A percentile compares a stretch with the other conserved stretches of the same genome.
Evolutionary conservation across 306 rosid species (phyloP).

Genomic region (Rubus idaeus): DNA sequence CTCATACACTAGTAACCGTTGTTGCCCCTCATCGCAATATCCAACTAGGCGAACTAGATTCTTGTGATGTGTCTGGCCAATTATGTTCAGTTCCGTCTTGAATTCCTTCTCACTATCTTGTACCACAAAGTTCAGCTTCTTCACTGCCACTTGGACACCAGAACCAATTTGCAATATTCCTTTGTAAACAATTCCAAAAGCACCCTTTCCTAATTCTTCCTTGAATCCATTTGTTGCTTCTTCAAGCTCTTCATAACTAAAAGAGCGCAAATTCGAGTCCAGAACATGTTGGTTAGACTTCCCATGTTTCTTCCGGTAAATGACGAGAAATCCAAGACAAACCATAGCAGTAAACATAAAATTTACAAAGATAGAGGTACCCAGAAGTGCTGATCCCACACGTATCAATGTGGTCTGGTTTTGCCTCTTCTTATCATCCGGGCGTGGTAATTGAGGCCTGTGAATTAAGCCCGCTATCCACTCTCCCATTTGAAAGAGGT

Average conservation of each 20-base stretch:
- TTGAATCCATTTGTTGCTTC: constrained; percentile 34
- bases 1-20: constrained; percentile 29
- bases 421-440: constrained; percentile 2
- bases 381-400: constrained; percentile 11
- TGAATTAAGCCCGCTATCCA: not conserved
- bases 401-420: constrained; percentile 7
- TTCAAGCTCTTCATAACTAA: constrained; percentile 32
- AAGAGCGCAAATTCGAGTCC: constrained; percentile 21
- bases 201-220: constrained; percentile 40
- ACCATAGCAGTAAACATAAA: not conserved
- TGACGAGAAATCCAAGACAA: constrained; percentile 6
- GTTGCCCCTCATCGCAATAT: constrained; percentile 21
- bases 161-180: constrained; percentile 13
- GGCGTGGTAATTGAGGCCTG: not conserved
- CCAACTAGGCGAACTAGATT: constrained; percentile 30
- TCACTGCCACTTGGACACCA: constrained; percentile 26
- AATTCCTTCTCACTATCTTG: constrained; percentile 31
- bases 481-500: constrained; percentile 46
- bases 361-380: constrained; percentile 14
- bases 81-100: constrained; percentile 24
- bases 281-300: not conserved
- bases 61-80: constrained; percentile 39
- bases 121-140: constrained; percentile 17
- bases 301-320: constrained; percentile 14
- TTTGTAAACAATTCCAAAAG: constrained; percentile 41